These are phyloP conservation scores for Blastocystis sp. DNA, from an alignment of 352 stramenopile species.

Conservation along the genomic window DNA sequence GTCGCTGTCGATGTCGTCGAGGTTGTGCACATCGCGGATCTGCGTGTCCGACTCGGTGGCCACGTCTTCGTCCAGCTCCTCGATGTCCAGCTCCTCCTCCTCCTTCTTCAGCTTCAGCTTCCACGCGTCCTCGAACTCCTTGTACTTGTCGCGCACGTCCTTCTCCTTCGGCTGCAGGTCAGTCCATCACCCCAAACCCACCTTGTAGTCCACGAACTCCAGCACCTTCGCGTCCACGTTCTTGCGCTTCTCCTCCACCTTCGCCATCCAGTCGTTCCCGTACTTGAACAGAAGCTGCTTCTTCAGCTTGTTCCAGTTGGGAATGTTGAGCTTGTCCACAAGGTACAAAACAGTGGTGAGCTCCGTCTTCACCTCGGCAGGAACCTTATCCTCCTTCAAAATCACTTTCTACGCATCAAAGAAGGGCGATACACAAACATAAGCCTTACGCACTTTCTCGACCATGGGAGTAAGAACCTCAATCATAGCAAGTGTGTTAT, in stretches of 20 bases:
- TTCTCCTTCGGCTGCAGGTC: constrained; percentile 42
- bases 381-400: constrained; percentile 40
- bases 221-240: constrained; percentile 38
- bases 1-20: constrained; percentile 29
- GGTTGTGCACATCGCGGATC: constrained; percentile 49
- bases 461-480: constrained; percentile 52
- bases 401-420: constrained; percentile 33
- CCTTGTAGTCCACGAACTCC: constrained; percentile 48
- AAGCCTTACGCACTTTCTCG: constrained; percentile 51
- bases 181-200: background rate
- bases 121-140: constrained; percentile 50
- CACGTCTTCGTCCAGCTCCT: constrained; percentile 49
- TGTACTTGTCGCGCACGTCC: constrained; percentile 55
- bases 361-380: constrained; percentile 17
- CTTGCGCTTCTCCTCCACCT: constrained; percentile 2
- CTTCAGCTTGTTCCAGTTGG: constrained; percentile 53
- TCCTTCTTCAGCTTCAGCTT: constrained; percentile 59
- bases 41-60: constrained; percentile 48
- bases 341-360: constrained; percentile 44
- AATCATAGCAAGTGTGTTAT: constrained; percentile 60
- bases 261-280: constrained; percentile 18
- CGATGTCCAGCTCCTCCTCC: constrained; percentile 56
- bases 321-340: constrained; percentile 20
- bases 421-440: background rate
- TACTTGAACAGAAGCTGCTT: constrained; percentile 55